Evolutionary conservation across 345 rosid species (phyloP).

Genomic region (Alliaria petiolata): DNA sequence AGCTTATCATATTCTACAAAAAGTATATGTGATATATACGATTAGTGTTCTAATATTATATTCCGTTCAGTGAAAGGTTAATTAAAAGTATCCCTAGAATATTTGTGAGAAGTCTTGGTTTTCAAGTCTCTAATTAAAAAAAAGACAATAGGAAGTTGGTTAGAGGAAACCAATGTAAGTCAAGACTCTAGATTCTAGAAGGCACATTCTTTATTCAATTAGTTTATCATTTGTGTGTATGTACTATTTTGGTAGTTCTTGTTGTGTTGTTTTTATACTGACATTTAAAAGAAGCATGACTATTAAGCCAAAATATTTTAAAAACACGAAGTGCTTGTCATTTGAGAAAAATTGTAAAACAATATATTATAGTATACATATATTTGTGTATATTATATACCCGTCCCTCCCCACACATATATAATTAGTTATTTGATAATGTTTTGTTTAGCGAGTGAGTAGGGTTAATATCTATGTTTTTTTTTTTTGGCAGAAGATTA

Average conservation of each 20-base stretch:
- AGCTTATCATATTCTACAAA: neutral
- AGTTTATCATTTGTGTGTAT: neutral
- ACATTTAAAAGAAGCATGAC: conserved; percentile 14
- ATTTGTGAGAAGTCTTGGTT: conserved; percentile 11
- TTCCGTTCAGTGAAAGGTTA: neutral
- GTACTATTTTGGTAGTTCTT: conserved; percentile 8
- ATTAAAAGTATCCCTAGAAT: neutral
- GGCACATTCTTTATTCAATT: conserved; percentile 1
- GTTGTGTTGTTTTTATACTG: conserved; percentile 8
- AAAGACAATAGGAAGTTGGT: conserved; percentile 6
- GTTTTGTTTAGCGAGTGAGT: conserved; percentile 1
- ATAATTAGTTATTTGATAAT: neutral
- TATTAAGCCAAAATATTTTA: conserved; percentile 7
- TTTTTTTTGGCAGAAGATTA: too few species aligned
- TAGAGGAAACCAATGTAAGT: conserved; percentile 15
- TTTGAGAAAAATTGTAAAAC: neutral
- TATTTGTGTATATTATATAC: neutral
- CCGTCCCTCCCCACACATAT: neutral
- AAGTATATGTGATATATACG: neutral
- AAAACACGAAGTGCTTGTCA: conserved; percentile 15
- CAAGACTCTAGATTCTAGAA: conserved; percentile 32
- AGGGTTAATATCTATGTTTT: conserved; percentile 1
- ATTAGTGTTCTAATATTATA: neutral
- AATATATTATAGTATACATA: neutral
- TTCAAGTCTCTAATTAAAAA: neutral